phyloP scores from a whole-genome alignment of 495 filamentous ascomycete species.

The Aspergillus sclerotioniger region DNA sequence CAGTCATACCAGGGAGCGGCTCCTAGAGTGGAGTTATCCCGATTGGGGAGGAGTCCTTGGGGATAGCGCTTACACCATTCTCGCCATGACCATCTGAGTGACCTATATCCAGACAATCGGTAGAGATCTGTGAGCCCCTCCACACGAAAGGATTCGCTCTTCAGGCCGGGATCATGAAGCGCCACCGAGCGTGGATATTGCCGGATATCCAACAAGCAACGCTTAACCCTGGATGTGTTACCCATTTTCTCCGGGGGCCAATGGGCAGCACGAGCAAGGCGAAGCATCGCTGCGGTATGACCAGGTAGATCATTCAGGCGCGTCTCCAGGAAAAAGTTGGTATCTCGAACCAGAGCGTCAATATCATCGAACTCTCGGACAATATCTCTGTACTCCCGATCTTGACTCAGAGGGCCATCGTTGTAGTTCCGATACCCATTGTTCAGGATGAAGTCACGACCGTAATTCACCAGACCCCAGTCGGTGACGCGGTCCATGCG shows the following conservation, averaged over 20 bases:
- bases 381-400: not conserved
- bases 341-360: not conserved
- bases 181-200: not conserved
- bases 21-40: too few species aligned
- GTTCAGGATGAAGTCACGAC: constrained; percentile 7
- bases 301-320: constrained; percentile 5
- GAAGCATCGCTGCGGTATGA: not conserved
- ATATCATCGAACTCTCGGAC: constrained; percentile 2
- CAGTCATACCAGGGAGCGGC: too few species aligned
- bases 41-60: not conserved
- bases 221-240: not conserved
- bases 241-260: not conserved
- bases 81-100: not conserved
- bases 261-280: not conserved
- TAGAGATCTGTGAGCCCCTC: too few species aligned
- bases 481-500: not conserved
- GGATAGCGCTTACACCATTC: not conserved
- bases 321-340: constrained; percentile 11
- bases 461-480: constrained; percentile 11
- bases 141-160: not conserved
- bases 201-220: not conserved
- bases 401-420: not conserved
- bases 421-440: constrained; percentile 4
- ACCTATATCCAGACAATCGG: not conserved
- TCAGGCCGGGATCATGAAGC: not conserved